Conservation (phyloP, 108 stramenopile genomes). For the Aurantiochytrium sp. region DNA sequence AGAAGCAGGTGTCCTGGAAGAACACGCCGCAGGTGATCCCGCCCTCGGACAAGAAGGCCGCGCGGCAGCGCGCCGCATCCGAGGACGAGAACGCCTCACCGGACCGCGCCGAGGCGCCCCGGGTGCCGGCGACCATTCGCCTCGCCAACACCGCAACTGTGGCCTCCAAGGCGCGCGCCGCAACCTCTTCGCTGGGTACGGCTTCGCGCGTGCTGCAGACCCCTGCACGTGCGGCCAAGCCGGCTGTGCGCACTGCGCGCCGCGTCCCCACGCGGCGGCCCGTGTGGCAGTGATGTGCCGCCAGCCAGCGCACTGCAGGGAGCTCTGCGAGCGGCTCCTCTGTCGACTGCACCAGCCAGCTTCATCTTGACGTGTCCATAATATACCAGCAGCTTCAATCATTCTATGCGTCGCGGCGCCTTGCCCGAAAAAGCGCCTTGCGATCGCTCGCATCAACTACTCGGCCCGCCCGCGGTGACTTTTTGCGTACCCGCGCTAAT, state of each 20-base stretch:
- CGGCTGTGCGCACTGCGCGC: neutral
- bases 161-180: neutral
- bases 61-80: neutral
- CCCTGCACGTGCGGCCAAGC: neutral
- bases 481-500: no score
- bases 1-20: conserved; percentile 30
- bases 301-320: no score
- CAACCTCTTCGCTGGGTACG: neutral
- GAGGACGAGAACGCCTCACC: neutral
- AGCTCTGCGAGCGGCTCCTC: no score
- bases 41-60: neutral
- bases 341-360: no score
- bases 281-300: neutral
- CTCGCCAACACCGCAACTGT: neutral
- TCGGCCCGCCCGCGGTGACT: no score
- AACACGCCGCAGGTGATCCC: conserved; percentile 1
- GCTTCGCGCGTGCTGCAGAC: conserved; percentile 25
- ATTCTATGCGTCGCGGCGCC: no score
- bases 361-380: no score
- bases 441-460: no score
- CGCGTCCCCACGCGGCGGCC: neutral
- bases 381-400: no score
- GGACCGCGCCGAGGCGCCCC: neutral
- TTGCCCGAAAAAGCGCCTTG: no score
- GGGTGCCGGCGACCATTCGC: neutral